Evolutionary conservation across 495 filamentous ascomycete genomes (phyloP), one percentile per base, ranked within the genome.

Genomic region (Neurospora sp.): DNA sequence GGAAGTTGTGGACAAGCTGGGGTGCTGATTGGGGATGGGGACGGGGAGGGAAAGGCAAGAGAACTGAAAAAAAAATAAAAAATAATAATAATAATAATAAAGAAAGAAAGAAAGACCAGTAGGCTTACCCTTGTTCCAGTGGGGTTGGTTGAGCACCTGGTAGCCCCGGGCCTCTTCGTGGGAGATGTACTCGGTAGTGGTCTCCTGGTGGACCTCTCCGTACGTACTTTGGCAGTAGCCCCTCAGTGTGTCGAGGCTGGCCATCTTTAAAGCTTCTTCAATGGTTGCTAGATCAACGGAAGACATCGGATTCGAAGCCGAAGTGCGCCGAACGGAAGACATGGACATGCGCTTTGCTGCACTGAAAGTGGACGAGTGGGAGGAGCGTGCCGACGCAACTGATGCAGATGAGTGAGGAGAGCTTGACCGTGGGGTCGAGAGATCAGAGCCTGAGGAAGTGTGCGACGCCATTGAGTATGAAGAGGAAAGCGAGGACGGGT

Each of bases 121-220:
- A 40, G 71, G 72, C 75, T 75, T 77, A 88, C 87, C 86, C 82
- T 87, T 88, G 78, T 89, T 89, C 86, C 86, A 89, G 48, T 84
- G 79, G 41, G 87, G 86, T 78, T 89, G 85, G 59, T 84, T 79
- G 20, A 89, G 80, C 18, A 89, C 79, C 79, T 89, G 87, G 76
- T 88, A 88, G 68, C 86, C 87, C 74, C 80, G 81, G 69, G 87
- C 87, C 73, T 82, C 78, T 68, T 78, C 79, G 76, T 86, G 74
- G 39, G 82, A 71, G 53, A 86, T 69, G 73, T 88, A 87, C 72
- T 89, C 83, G 22, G 86, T 87, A 46, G 78, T 73, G 65, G 79
- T 76, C 72, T 83, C 81, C 74, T 88, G 86, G 71, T 84, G 81
- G 46, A 88, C 85, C 74, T 84, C 82, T 70, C 80, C 82, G 70